Percentiles rank a stretch among this genome's conserved stretches.
Conservation (phyloP, 805 yeast species). For the Kodamaea laetipori region DNA sequence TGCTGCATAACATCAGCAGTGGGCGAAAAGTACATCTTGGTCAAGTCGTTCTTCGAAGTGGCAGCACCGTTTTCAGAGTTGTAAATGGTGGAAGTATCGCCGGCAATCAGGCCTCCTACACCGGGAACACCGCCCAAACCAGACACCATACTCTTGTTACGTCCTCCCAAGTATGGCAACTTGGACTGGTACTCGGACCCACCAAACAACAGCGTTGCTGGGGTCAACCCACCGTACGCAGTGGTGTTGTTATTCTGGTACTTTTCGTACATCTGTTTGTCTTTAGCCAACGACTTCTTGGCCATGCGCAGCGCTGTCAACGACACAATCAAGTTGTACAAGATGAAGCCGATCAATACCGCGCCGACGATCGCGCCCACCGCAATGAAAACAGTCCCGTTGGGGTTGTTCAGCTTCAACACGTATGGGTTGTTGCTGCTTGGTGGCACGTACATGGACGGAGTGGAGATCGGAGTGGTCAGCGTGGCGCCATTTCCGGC, state of each 20-base stretch:
- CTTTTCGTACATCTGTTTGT: slow-evolving; percentile 35
- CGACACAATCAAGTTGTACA: slow-evolving; percentile 55
- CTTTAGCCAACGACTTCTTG: slow-evolving; percentile 41
- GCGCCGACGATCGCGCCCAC: slow-evolving; percentile 72
- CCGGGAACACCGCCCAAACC: slow-evolving; percentile 20
- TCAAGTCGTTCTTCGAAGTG: slow-evolving; percentile 42
- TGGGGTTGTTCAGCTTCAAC: slow-evolving; percentile 51
- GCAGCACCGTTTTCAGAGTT: slow-evolving; percentile 32
- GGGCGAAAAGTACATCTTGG: slow-evolving; percentile 72
- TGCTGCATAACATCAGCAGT: slow-evolving; percentile 70
- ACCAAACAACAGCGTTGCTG: slow-evolving; percentile 20
- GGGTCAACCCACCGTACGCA: slow-evolving; percentile 31
- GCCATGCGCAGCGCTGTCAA: slow-evolving; percentile 54
- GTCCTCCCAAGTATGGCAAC: slow-evolving; percentile 36
- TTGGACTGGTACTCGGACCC: slow-evolving; percentile 27
- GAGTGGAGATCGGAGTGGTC: slow-evolving; percentile 39
- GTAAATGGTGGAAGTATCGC: slow-evolving; percentile 39
- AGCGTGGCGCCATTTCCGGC: not conserved
- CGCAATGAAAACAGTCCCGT: slow-evolving; percentile 82
- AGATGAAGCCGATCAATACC: slow-evolving; percentile 50
- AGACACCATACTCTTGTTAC: slow-evolving; percentile 22
- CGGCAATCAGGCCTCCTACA: slow-evolving; percentile 26
- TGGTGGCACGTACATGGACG: slow-evolving; percentile 59
- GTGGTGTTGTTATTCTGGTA: slow-evolving; percentile 32
- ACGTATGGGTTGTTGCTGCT: slow-evolving; percentile 66